These are phyloP conservation scores for Ulmus americana DNA, from an alignment of 331 rosid genomes.

Conservation along the genomic window DNA sequence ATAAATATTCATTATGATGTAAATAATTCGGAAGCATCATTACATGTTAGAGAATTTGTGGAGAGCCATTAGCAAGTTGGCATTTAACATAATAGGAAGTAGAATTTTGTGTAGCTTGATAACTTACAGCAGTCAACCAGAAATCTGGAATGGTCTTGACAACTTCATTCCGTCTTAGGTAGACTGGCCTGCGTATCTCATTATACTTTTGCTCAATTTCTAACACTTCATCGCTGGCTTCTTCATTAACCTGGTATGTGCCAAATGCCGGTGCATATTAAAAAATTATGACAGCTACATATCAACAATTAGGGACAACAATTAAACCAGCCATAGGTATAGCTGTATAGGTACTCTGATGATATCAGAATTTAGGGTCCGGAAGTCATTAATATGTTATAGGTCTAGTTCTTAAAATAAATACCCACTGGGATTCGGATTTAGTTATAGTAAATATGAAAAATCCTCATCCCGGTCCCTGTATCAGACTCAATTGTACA, in stretches of 20 bases:
- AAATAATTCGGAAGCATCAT: not conserved
- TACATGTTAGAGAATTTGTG: not conserved
- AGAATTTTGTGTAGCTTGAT: not conserved
- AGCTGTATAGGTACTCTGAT: no score
- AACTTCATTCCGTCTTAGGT: conserved; percentile 57
- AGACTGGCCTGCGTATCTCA: conserved; percentile 69
- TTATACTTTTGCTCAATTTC: conserved; percentile 76
- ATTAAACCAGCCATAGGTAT: no score
- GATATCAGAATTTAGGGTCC: no score
- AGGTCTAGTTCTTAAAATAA: no score
- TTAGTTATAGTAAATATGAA: no score
- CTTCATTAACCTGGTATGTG: conserved; percentile 53
- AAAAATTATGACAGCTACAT: no score
- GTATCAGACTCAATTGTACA: no score
- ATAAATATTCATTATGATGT: conserved; percentile 16
- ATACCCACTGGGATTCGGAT: no score
- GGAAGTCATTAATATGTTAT: no score
- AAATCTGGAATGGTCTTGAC: conserved; percentile 79
- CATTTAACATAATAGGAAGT: not conserved
- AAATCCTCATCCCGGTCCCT: no score
- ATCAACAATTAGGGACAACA: no score
- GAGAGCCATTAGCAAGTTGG: not conserved
- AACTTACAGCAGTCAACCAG: conserved; percentile 85
- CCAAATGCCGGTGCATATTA: conserved; percentile 10
- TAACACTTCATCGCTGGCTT: conserved; percentile 59